phyloP scores from a whole-genome alignment of 202 grass and related monocot genomes.

The Musa balbisiana region DNA sequence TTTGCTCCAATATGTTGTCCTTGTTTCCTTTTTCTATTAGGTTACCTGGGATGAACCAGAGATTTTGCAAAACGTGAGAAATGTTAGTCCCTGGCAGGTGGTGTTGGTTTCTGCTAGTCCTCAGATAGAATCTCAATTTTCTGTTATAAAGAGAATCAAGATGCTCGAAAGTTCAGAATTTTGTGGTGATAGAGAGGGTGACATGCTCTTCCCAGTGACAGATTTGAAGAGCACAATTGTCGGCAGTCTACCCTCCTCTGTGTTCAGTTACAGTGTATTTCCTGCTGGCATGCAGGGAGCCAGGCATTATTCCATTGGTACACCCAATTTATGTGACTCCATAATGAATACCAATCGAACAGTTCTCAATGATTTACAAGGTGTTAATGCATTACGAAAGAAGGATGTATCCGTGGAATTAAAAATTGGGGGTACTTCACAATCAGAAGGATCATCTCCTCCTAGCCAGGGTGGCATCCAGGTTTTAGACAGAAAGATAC shows the following conservation, averaged over 20 bases:
- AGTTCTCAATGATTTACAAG: background rate
- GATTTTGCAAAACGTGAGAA: slow-evolving; percentile 11
- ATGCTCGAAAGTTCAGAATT: background rate
- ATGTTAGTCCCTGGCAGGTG: slow-evolving; percentile 65
- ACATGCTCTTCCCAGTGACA: background rate
- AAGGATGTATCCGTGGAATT: background rate
- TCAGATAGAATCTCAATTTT: background rate
- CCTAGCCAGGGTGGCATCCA: background rate
- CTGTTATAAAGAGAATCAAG: slow-evolving; percentile 25
- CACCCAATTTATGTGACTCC: slow-evolving; percentile 20
- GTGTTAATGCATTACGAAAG: background rate
- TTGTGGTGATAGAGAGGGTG: background rate
- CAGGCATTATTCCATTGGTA: slow-evolving; percentile 38
- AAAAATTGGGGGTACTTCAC: background rate
- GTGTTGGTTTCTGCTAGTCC: slow-evolving; percentile 24
- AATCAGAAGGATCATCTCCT: background rate
- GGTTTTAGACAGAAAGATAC: too few relatives aligned
- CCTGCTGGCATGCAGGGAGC: slow-evolving; percentile 81
- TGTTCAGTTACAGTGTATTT: slow-evolving; percentile 12
- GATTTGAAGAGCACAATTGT: background rate
- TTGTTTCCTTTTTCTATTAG: slow-evolving; percentile 21
- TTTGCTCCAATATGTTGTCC: background rate
- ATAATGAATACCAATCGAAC: background rate
- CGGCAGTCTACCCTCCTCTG: background rate
- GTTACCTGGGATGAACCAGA: slow-evolving; percentile 52